Evolutionary conservation across 192 early-diverging fungal species (phyloP), one percentile per base, ranked within the genome.

Genomic region (Powellomyces hirtus): DNA sequence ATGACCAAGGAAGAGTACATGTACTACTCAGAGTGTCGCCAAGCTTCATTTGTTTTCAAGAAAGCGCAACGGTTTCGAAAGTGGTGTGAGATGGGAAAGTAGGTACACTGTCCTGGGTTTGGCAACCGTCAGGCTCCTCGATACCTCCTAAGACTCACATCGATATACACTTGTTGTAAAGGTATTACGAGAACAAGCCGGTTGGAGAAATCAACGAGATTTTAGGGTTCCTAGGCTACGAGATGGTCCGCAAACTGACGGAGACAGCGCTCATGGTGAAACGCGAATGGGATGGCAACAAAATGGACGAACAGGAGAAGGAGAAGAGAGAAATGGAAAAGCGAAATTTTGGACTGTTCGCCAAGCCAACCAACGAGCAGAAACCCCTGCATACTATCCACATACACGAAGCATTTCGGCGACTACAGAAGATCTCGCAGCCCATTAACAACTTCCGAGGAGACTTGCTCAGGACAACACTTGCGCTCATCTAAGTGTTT

Each of bases 1-100:
- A 99, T 99, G 97, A 92, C 94, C 24, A 89, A 95, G 65, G 95
- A 96, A n/a, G 93, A 99, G 78, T 99, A 99, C 74, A 94, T 97
- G 26, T 93, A 96, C 79, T 99, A 95, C 68, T 95, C 96, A 5
- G 95, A 98, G 75, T 97, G 95, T 75, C 84, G 96, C n/a, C 95
- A 97, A 77, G 95, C 97, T 7, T 94, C 91, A 8, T 99, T 99
- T 59, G 96, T 93, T 3, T 98, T 91, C 78, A 92, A 95, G 55
- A 96, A 96, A 71, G 80, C 81, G 40, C 95, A 96, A 73, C 79
- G 91, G 56, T 99, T 99, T 72, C 82, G 92, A 34, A 95, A 98
- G 63, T 99, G 96, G 96, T 91, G 91, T 40, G 87, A 91, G 50
- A 94, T 99, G 92, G 83, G 86, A 2, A 77, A 85, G 5, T 80